phyloP scores from a whole-genome alignment of 441 rosid genomes.

The Aquilaria agallochum region DNA sequence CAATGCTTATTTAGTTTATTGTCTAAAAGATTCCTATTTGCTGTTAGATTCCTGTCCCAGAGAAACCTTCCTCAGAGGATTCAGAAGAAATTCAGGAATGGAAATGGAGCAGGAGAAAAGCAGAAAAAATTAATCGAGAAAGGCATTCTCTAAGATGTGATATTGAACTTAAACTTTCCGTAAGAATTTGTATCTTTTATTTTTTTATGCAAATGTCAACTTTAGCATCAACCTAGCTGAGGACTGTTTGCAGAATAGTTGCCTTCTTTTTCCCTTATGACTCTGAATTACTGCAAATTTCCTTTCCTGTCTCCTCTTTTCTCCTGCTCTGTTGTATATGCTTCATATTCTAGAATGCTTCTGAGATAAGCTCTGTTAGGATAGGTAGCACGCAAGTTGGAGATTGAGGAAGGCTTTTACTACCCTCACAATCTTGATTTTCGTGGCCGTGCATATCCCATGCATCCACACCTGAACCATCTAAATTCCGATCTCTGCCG shows the following conservation, averaged over 20 bases:
- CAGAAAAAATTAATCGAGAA: conserved; percentile 80
- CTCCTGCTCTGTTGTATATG: background rate
- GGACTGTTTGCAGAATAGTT: no score
- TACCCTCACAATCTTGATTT: conserved; percentile 98
- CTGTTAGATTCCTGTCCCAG: conserved; percentile 65
- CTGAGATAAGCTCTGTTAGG: conserved; percentile 17
- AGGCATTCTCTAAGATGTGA: conserved; percentile 87
- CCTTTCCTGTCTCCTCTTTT: background rate
- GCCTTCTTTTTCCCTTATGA: background rate
- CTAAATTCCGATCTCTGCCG: conserved; percentile 91
- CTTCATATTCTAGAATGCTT: conserved; percentile 20
- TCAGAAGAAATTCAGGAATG: conserved; percentile 54
- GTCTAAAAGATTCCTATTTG: conserved; percentile 4
- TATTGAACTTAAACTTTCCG: conserved; percentile 89
- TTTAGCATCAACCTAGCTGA: background rate
- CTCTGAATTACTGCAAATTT: conserved; percentile 5
- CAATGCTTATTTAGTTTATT: no score
- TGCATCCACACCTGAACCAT: conserved; percentile 95
- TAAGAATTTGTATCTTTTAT: conserved; percentile 27
- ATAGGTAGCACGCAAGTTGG: conserved; percentile 93
- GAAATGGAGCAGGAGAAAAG: conserved; percentile 74
- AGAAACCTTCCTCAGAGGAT: conserved; percentile 57
- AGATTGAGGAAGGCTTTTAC: conserved; percentile 88
- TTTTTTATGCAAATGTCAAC: conserved; percentile 3
- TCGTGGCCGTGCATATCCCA: conserved; percentile 96